phyloP scores from a whole-genome alignment of 2,329 filamentous ascomycete genomes.

The Fusarium sp. region DNA sequence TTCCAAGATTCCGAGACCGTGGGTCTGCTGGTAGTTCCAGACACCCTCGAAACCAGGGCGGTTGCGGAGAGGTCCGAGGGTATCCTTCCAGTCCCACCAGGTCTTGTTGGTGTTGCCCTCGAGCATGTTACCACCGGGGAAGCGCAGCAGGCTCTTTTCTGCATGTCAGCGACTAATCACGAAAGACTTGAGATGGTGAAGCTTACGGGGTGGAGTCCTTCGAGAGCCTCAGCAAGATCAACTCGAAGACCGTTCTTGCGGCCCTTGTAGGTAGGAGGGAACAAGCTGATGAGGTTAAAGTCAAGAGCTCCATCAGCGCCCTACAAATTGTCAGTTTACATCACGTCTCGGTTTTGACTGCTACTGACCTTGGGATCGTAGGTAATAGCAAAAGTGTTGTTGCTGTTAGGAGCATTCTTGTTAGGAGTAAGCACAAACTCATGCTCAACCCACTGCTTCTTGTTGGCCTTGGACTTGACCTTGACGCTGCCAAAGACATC shows the following conservation, averaged over 20 bases:
- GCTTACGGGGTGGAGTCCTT: slow-evolving; percentile 58
- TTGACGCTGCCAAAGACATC: slow-evolving; percentile 56
- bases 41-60: slow-evolving; percentile 64
- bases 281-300: slow-evolving; percentile 67
- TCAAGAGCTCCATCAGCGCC: slow-evolving; percentile 55
- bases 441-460: slow-evolving; percentile 60
- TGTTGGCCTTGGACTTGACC: slow-evolving; percentile 52
- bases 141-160: slow-evolving; percentile 62
- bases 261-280: slow-evolving; percentile 67
- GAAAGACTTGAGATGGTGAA: rapidly evolving
- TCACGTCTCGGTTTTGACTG: rapidly evolving
- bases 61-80: slow-evolving; percentile 61
- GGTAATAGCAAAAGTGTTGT: slow-evolving; percentile 64
- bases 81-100: slow-evolving; percentile 62
- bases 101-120: slow-evolving; percentile 54
- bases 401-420: slow-evolving; percentile 58
- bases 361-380: slow-evolving; percentile 52
- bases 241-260: slow-evolving; percentile 64
- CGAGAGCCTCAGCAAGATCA: slow-evolving; percentile 63
- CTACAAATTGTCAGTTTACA: slow-evolving; percentile 18
- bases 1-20: slow-evolving; percentile 69
- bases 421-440: slow-evolving; percentile 54
- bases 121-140: slow-evolving; percentile 72
- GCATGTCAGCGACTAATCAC: rapidly evolving
- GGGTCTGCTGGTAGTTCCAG: slow-evolving; percentile 69